Base-by-base conservation (phyloP, 768 basidiomycete species). In the Candolleomyces efflorescens region DNA sequence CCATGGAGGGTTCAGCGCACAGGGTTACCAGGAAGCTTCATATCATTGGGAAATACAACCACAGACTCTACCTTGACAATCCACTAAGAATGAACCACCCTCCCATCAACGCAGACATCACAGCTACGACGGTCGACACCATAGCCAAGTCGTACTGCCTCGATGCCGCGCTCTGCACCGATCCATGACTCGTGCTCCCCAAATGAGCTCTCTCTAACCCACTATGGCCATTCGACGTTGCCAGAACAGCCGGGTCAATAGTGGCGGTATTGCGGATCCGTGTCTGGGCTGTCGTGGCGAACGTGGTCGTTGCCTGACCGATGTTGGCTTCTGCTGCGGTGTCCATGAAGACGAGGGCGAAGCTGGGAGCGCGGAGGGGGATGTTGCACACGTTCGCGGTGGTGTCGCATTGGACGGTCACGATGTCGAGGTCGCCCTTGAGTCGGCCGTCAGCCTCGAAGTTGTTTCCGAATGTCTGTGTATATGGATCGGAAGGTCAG, bases 371-470 rank as follows among this genome's bases (percentile, higher is more conserved):
- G 36, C 82, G 79, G 47, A 92, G 82, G 7, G 76, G 76, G 50
- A 92, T 75, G 22, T 69, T 62, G 68, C 91, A 92, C 0, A 74
- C 73, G 62, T 82, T 80, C 54, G 73, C 71, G 5, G 68, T 67
- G 37, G 74, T 70, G 65, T 87, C 77, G 64, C 92, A 94, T 13
- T 69, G 62, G 37, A 92, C 77, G 0, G 81, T 85, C 56, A 80
- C 73, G 9, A 91, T 77, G 54, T 78, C 66, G 46, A 83, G 74
- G 0, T 68, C 64, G 47, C 89, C 89, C 47, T 74, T 73, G 24
- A 85, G 78, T 46, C 85, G 81, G 0, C 90, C 91, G 63, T 93
- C 89, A 0, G 82, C 84, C 55, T 80, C 72, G 62, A 86, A 86
- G 22, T 74, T 73, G 43, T 76, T 77, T 6, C 86, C 86, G 46